A percentile compares a stretch with the other conserved stretches of the same genome.
phyloP scores from a whole-genome alignment of 306 rosid species.

The Cucumis sativus region DNA sequence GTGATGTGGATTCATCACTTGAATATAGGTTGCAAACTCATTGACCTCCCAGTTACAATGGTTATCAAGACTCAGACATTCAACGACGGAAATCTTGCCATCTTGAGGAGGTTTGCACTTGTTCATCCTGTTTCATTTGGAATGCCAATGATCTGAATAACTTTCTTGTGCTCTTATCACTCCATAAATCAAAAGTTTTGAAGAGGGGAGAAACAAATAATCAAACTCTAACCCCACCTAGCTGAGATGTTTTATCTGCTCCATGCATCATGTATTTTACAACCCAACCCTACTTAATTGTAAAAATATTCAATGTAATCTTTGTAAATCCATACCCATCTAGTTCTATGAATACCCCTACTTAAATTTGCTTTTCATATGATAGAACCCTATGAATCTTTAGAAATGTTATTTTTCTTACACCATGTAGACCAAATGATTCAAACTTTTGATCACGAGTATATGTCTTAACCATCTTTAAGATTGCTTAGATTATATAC shows the following conservation, averaged over 20 bases:
- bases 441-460: not conserved
- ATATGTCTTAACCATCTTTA: not conserved
- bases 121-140: not conserved
- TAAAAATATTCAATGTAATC: not conserved
- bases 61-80: not conserved
- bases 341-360: not conserved
- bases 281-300: not conserved
- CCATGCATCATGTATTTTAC: not conserved
- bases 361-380: not conserved
- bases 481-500: not conserved
- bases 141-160: not conserved
- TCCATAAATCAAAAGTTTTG: not conserved
- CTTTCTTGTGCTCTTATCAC: not conserved
- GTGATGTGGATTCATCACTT: slow-evolving; percentile 25
- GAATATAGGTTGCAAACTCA: slow-evolving; percentile 29
- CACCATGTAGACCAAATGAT: too few relatives aligned
- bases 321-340: not conserved
- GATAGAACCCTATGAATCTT: not conserved
- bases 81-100: not conserved
- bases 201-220: not conserved
- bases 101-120: not conserved
- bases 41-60: not conserved
- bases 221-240: not conserved
- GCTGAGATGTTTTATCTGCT: not conserved
- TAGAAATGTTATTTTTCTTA: not conserved